Conservation (phyloP, 2,329 filamentous ascomycete genomes). For the Aspergillus sp. region DNA sequence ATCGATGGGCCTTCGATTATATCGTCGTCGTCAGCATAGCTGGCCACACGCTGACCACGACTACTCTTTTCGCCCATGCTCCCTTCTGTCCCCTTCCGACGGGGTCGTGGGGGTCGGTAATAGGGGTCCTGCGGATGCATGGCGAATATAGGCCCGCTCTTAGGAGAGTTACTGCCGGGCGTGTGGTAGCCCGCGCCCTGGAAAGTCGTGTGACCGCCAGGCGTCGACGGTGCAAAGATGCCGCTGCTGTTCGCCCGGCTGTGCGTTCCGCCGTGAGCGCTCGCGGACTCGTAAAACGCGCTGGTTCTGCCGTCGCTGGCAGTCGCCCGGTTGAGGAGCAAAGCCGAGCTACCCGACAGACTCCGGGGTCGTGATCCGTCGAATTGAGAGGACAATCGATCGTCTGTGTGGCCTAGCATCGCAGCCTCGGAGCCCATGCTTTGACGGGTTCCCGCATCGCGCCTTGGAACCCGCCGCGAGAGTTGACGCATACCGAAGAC, state of each 20-base stretch:
- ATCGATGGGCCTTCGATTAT: constrained; percentile 39
- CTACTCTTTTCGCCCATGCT: constrained; percentile 46
- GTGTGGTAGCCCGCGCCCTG: constrained; percentile 59
- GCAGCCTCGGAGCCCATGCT: constrained; percentile 80
- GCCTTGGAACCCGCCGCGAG: constrained; percentile 67
- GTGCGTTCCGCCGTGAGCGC: constrained; percentile 48
- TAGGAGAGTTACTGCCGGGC: constrained; percentile 43
- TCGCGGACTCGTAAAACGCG: constrained; percentile 55
- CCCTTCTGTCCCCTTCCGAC: constrained; percentile 63
- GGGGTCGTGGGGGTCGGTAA: constrained; percentile 78
- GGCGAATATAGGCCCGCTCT: constrained; percentile 44
- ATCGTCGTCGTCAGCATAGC: constrained; percentile 35
- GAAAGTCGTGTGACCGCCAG: constrained; percentile 59
- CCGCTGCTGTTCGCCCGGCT: constrained; percentile 61
- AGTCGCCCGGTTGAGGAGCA: constrained; percentile 56
- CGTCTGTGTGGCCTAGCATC: constrained; percentile 71
- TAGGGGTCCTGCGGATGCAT: constrained; percentile 70
- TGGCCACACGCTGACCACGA: constrained; percentile 40
- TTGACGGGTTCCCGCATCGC: constrained; percentile 65
- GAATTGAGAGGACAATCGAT: constrained; percentile 59
- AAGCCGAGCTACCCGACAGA: constrained; percentile 61
- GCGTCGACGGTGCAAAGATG: constrained; percentile 68
- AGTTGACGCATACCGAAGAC: constrained; percentile 91
- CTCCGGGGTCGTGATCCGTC: constrained; percentile 57
- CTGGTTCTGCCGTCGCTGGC: constrained; percentile 49